These are phyloP conservation scores for Pezicula carpinea DNA, from an alignment of 2,329 filamentous ascomycete genomes.

Conservation along the genomic window DNA sequence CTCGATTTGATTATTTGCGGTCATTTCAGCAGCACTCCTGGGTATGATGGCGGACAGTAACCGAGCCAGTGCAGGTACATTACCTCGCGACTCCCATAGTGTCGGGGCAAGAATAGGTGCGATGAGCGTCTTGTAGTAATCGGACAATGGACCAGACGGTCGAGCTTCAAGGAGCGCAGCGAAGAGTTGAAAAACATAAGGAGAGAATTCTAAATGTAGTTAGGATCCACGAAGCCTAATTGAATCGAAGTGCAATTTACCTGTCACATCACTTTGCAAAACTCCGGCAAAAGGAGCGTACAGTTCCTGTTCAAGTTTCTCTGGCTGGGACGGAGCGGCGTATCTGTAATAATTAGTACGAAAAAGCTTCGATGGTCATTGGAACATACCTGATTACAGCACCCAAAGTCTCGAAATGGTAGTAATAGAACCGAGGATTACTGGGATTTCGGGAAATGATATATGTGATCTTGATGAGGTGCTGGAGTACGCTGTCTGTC, in stretches of 20 bases:
- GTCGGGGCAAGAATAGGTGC: constrained; percentile 72
- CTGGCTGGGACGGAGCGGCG: constrained; percentile 63
- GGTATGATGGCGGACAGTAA: constrained; percentile 81
- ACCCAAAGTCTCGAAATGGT: constrained; percentile 91
- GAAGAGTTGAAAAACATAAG: constrained; percentile 94
- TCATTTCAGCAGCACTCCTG: constrained; percentile 67
- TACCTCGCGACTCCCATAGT: constrained; percentile 89
- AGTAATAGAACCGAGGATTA: constrained; percentile 98
- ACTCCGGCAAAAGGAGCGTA: constrained; percentile 81
- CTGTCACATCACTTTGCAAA: constrained; percentile 75
- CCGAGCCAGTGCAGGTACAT: constrained; percentile 84
- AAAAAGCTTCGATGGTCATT: constrained; percentile 6
- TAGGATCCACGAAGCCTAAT: constrained; percentile 20
- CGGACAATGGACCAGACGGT: constrained; percentile 70
- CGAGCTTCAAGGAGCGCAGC: constrained; percentile 86
- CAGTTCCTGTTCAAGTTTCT: constrained; percentile 72
- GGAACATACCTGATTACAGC: constrained; percentile 66
- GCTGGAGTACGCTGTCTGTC: constrained; percentile 72
- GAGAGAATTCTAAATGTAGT: constrained; percentile 71
- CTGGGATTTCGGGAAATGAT: constrained; percentile 93
- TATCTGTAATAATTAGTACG: constrained; percentile 37
- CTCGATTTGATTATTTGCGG: constrained; percentile 76
- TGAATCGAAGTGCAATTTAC: constrained; percentile 37
- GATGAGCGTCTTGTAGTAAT: constrained; percentile 76
- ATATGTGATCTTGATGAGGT: constrained; percentile 83